phyloP scores from a whole-genome alignment of 106 monocot genomes.

The Acorus calamus region DNA sequence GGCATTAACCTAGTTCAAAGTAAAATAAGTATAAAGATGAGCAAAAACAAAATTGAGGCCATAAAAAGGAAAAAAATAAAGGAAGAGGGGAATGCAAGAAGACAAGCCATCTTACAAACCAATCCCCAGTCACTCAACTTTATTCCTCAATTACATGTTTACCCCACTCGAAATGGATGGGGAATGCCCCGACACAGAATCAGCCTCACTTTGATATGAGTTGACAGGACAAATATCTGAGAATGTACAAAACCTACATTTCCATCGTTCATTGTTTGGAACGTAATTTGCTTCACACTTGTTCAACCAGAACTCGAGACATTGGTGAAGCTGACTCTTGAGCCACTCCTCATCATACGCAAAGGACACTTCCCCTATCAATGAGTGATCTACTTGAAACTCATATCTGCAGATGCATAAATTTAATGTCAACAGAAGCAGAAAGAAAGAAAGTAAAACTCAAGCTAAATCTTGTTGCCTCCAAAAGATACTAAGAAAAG shows the following conservation, averaged over 20 bases:
- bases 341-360: constrained; percentile 54
- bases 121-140: no score
- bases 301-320: constrained; percentile 48
- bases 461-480: neutral
- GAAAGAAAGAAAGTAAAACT: neutral
- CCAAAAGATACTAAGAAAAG: neutral
- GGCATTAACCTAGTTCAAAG: no score
- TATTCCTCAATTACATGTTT: no score
- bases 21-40: no score
- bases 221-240: constrained; percentile 25
- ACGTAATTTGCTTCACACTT: constrained; percentile 44
- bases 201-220: no score
- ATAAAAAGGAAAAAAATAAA: no score
- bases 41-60: no score
- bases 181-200: no score
- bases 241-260: constrained; percentile 59
- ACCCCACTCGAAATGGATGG: no score
- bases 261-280: constrained; percentile 46
- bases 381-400: constrained; percentile 49
- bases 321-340: constrained; percentile 25
- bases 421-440: neutral
- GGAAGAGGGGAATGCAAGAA: no score
- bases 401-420: constrained; percentile 54
- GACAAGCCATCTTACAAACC: no score
- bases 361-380: constrained; percentile 54